A percentile compares a stretch with the other conserved stretches of the same genome.
Evolutionary conservation across 2,329 filamentous ascomycete genomes (phyloP).

Genomic region (Ceratocystis cubensis): DNA sequence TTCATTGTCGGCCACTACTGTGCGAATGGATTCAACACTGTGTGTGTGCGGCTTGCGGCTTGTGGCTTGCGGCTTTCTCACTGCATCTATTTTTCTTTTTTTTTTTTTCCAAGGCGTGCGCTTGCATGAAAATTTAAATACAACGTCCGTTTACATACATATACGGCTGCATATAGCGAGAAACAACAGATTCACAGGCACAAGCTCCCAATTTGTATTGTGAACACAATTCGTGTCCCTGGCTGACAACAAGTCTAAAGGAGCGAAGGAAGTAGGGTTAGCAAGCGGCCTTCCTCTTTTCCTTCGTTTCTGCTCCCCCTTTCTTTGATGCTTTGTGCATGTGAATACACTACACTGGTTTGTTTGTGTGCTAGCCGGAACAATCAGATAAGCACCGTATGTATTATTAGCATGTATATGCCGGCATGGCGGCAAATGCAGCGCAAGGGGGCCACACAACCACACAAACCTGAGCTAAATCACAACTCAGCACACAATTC

Average conservation of each 20-base stretch:
- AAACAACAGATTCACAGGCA: neutral
- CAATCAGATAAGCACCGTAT: slow-evolving; percentile 1
- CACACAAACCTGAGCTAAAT: neutral
- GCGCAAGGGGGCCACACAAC: neutral
- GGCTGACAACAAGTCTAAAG: neutral
- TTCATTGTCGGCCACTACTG: too few species aligned
- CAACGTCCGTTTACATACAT: neutral
- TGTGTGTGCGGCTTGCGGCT: too few species aligned
- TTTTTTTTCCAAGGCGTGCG: neutral
- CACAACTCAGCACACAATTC: too few species aligned
- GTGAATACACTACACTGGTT: neutral
- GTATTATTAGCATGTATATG: neutral
- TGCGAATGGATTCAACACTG: too few species aligned
- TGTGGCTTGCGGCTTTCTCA: too few species aligned
- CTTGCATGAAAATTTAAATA: neutral
- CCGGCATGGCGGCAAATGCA: neutral
- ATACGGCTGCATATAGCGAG: neutral
- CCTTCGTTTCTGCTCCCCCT: neutral
- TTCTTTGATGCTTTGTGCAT: neutral
- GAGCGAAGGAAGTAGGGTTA: neutral
- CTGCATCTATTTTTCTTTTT: neutral
- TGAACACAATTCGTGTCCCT: neutral
- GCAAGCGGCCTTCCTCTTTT: neutral
- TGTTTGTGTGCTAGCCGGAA: too few species aligned
- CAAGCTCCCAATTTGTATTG: neutral